Evolutionary conservation across 2,329 filamentous ascomycete genomes (phyloP).

Genomic region (Exserohilum rostratum): DNA sequence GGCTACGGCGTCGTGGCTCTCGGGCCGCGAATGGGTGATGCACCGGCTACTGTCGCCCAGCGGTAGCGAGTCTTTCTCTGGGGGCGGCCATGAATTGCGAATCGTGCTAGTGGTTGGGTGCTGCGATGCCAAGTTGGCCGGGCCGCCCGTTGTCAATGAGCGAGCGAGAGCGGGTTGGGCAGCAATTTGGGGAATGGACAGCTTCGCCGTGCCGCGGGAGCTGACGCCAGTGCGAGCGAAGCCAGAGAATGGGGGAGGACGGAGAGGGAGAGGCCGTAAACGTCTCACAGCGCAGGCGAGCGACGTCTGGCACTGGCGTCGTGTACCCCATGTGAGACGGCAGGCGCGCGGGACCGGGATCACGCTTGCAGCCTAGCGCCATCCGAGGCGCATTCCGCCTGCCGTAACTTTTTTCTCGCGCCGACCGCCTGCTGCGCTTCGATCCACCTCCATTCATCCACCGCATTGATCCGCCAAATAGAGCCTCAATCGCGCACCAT

Average conservation of each 20-base stretch:
- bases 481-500: constrained; percentile 25
- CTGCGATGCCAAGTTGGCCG: constrained; percentile 17
- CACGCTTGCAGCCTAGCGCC: constrained; percentile 24
- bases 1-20: neutral
- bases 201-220: neutral
- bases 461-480: neutral
- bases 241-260: constrained; percentile 4
- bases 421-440: constrained; percentile 9
- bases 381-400: constrained; percentile 20
- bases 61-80: constrained; percentile 20
- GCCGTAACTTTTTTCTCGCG: constrained; percentile 29
- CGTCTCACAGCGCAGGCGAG: constrained; percentile 22
- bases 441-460: constrained; percentile 4
- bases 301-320: constrained; percentile 23
- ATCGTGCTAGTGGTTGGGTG: constrained; percentile 19
- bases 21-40: neutral
- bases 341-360: constrained; percentile 20
- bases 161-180: constrained; percentile 4
- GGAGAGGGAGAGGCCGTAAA: constrained; percentile 11
- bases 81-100: constrained; percentile 29
- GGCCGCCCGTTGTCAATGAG: constrained; percentile 8
- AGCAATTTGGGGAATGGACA: neutral
- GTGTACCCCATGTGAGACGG: constrained; percentile 29
- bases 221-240: constrained; percentile 4
- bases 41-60: constrained; percentile 17